Conservation (phyloP, 345 rosid genomes). For the Geranium brycei region DNA sequence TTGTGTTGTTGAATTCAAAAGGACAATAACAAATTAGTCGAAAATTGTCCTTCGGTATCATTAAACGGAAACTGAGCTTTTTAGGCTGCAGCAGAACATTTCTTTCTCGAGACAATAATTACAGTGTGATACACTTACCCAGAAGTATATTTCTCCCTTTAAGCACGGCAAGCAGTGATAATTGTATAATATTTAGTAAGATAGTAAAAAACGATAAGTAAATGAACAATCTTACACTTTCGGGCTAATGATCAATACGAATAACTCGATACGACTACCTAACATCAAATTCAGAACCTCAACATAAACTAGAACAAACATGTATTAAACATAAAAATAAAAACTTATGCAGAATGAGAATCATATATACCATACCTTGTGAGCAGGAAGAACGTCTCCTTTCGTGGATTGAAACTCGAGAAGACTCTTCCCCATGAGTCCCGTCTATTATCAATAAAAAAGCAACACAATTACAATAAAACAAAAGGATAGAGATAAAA, state of each 20-base stretch:
- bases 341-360: background rate
- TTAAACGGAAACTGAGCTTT: background rate
- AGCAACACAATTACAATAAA: background rate
- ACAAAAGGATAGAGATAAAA: background rate
- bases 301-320: background rate
- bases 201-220: background rate
- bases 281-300: background rate
- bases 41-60: background rate
- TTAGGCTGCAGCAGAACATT: background rate
- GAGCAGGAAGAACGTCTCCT: conserved; percentile 94
- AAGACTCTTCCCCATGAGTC: conserved; percentile 85
- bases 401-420: conserved; percentile 80
- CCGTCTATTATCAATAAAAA: conserved; percentile 27
- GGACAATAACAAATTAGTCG: background rate
- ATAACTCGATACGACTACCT: background rate
- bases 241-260: background rate
- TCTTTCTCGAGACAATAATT: background rate
- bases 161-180: background rate
- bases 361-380: conserved; percentile 33
- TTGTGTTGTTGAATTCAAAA: background rate
- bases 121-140: background rate
- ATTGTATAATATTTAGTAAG: background rate
- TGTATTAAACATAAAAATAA: conserved; percentile 1
- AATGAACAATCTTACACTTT: background rate
- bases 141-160: background rate